Base-by-base conservation (phyloP, 2,329 filamentous ascomycete genomes). In the Neodidymelliopsis sp. region DNA sequence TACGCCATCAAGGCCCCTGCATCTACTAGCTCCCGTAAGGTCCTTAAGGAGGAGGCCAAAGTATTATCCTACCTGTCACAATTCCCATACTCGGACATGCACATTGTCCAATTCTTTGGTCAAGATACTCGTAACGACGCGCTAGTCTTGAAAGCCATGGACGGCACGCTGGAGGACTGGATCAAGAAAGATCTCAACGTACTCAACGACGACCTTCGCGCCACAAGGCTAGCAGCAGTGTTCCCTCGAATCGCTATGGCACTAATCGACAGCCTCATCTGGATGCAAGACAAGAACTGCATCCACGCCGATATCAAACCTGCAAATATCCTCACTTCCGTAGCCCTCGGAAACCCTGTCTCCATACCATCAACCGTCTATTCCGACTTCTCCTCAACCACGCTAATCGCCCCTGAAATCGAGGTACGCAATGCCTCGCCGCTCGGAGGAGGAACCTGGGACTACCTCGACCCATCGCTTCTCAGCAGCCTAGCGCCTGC, bases 221-320 rank as follows among this genome's bases (percentile, higher is more conserved):
- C 73, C 15, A 30, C 57, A 3, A 67, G 70, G 23, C 64, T 78
- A 3, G 69, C 72, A 6, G 25, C 46, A 4, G 27, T 74, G 3
- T 78, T 78, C 42, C 75, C 76, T 2, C 36, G 49, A n/a, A 60
- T 79, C 6, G 74, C 75, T 0, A 51, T 60, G 18, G 61, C 72
- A 25, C 67, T 79, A 6, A 64, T 77, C 22, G 59, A 62, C 27
- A 75, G 74, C 15, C 63, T 80, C 3, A 66, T 66, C 4, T 79
- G 76, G 69, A 56, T 80, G 45, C 71, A 76, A 35, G 48, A 60
- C 6, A 66, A 70, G 19, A 66, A 65, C 16, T 71, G 77, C 37
- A 67, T 76, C 2, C 68, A 71, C 51, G 77, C 74, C 4, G 77
- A 80, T 48, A 73, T 79, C 63, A 80, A 80, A 59, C 76, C 77